Evolutionary conservation across 1,284 basidiomycete species (phyloP).

Genomic region (Spongiforma sp.): DNA sequence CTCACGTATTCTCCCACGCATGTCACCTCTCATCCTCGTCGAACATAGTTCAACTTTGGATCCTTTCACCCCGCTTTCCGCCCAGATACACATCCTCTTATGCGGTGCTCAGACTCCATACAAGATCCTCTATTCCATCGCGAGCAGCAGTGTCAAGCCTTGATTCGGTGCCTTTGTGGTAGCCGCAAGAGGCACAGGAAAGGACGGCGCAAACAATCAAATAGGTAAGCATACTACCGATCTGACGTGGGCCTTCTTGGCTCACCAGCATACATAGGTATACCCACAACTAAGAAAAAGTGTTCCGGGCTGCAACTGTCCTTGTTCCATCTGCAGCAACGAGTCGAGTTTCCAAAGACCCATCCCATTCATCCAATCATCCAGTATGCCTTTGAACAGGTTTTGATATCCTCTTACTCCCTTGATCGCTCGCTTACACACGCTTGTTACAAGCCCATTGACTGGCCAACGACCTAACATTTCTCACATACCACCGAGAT

Average conservation of each 20-base stretch:
- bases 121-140: conserved; percentile 95
- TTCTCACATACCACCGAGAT: neutral
- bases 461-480: neutral
- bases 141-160: conserved; percentile 95
- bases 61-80: conserved; percentile 81
- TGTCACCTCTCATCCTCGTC: too few relatives aligned
- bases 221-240: too few relatives aligned
- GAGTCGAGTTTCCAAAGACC: neutral
- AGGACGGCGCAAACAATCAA: too few relatives aligned
- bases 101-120: conserved; percentile 93
- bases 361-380: neutral
- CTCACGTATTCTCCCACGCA: too few relatives aligned
- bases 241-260: too few relatives aligned
- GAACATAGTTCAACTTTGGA: too few relatives aligned
- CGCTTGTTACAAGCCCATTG: neutral
- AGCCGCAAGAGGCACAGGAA: too few relatives aligned
- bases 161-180: conserved; percentile 93
- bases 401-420: neutral
- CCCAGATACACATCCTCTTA: conserved; percentile 92
- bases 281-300: neutral
- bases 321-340: neutral
- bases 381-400: neutral
- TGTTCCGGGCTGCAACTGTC: neutral
- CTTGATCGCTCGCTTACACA: too few relatives aligned
- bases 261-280: neutral